phyloP scores from a whole-genome alignment of 345 rosid species.

The Dipteronia sinensis region DNA sequence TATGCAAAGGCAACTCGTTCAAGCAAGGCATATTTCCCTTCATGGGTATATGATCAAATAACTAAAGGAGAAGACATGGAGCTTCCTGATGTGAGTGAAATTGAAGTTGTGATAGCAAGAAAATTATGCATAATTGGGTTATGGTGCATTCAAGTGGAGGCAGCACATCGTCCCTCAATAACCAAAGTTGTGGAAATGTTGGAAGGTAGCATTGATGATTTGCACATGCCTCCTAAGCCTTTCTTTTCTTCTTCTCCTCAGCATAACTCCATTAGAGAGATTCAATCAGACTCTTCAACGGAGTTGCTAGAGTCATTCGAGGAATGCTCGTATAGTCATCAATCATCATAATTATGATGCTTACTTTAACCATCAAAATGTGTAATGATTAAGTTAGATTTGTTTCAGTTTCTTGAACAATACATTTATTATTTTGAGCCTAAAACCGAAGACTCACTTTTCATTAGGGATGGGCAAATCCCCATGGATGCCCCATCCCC shows the following conservation, averaged over 20 bases:
- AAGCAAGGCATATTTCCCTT: constrained; percentile 16
- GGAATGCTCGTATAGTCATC: background rate
- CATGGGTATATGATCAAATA: constrained; percentile 30
- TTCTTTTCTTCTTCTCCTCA: constrained; percentile 29
- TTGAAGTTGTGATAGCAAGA: constrained; percentile 27
- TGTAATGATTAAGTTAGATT: too few species aligned
- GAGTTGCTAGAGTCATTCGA: background rate
- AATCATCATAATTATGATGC: background rate
- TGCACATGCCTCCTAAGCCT: constrained; percentile 38
- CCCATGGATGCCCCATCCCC: too few species aligned
- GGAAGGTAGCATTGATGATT: constrained; percentile 18
- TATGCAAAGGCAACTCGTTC: background rate
- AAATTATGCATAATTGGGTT: constrained; percentile 38
- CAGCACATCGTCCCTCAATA: constrained; percentile 41
- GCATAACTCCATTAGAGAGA: background rate
- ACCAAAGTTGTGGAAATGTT: constrained; percentile 41
- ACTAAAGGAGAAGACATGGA: constrained; percentile 27
- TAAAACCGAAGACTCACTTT: too few species aligned
- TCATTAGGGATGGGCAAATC: too few species aligned
- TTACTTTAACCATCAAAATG: background rate
- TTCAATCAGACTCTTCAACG: background rate
- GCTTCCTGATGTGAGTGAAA: constrained; percentile 22
- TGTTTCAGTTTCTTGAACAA: too few species aligned
- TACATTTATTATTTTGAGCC: too few species aligned
- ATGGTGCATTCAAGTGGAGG: constrained; percentile 40